phyloP scores from a whole-genome alignment of 2,329 filamentous ascomycete species.

The Talaromyces funiculosus region DNA sequence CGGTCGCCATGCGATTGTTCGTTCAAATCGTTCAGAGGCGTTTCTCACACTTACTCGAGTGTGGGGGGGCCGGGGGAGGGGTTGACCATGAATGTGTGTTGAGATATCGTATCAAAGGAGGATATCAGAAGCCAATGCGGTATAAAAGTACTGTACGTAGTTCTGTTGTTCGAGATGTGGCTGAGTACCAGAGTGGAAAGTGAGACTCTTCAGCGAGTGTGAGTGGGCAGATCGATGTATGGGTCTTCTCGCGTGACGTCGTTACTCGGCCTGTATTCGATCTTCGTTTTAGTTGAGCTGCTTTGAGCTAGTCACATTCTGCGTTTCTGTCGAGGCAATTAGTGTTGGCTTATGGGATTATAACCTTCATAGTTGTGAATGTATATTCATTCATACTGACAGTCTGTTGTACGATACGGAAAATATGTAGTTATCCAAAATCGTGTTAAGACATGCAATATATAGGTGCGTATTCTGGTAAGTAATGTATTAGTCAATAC shows the following conservation, averaged over 20 bases:
- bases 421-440: not conserved
- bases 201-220: not conserved
- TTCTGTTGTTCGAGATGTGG: not conserved
- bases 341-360: not conserved
- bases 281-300: not conserved
- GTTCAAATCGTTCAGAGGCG: not conserved
- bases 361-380: not conserved
- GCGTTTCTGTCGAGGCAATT: not conserved
- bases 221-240: not conserved
- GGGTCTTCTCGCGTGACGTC: conserved; percentile 28
- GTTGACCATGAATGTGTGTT: not conserved
- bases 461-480: not conserved
- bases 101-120: too few relatives aligned
- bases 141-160: not conserved
- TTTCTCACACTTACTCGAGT: not conserved
- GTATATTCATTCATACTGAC: not conserved
- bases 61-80: not conserved
- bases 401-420: not conserved
- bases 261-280: conserved; percentile 18
- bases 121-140: too few relatives aligned
- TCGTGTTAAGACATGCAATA: not conserved
- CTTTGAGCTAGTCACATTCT: not conserved
- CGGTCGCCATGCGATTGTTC: conserved; percentile 20
- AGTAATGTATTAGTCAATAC: not conserved
- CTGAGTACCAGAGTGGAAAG: not conserved